phyloP scores from a whole-genome alignment of 2,329 filamentous ascomycete genomes.

The Paecilomyces formosus region DNA sequence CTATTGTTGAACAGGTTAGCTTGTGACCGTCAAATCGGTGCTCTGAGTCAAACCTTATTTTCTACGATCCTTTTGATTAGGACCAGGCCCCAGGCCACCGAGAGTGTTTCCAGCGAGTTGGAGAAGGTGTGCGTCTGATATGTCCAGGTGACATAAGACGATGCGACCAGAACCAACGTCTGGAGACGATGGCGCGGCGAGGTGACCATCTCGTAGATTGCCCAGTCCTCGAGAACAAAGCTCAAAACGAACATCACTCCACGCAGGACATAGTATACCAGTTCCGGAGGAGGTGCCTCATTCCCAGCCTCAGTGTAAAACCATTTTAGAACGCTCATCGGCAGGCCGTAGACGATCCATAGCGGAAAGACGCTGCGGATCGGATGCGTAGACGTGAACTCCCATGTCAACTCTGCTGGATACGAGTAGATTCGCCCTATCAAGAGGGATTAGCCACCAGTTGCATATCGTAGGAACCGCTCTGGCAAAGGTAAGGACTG shows the following conservation, averaged over 20 bases:
- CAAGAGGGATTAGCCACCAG: slow-evolving; percentile 1
- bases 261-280: slow-evolving; percentile 83
- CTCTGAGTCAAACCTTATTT: slow-evolving; percentile 53
- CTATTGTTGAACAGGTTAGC: slow-evolving; percentile 9
- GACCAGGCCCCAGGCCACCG: slow-evolving; percentile 89
- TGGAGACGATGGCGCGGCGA: slow-evolving; percentile 63
- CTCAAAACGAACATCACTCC: slow-evolving; percentile 89
- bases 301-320: slow-evolving; percentile 78
- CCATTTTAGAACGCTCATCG: slow-evolving; percentile 89
- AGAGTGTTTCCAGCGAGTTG: slow-evolving; percentile 89
- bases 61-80: slow-evolving; percentile 79
- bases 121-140: slow-evolving; percentile 98
- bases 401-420: slow-evolving; percentile 85
- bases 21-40: not conserved
- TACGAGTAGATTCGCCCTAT: slow-evolving; percentile 91
- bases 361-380: slow-evolving; percentile 94
- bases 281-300: slow-evolving; percentile 66
- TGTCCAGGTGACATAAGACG: slow-evolving; percentile 97
- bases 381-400: slow-evolving; percentile 80
- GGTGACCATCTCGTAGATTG: slow-evolving; percentile 81
- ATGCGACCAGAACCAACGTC: slow-evolving; percentile 79
- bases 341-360: slow-evolving; percentile 91
- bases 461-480: not conserved
- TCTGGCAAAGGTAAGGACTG: no score
- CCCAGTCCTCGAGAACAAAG: slow-evolving; percentile 97